Evolutionary conservation across 1,284 basidiomycete genomes (phyloP), one percentile per base, ranked within the genome.

Genomic region (Singerocomus rubriflavus): DNA sequence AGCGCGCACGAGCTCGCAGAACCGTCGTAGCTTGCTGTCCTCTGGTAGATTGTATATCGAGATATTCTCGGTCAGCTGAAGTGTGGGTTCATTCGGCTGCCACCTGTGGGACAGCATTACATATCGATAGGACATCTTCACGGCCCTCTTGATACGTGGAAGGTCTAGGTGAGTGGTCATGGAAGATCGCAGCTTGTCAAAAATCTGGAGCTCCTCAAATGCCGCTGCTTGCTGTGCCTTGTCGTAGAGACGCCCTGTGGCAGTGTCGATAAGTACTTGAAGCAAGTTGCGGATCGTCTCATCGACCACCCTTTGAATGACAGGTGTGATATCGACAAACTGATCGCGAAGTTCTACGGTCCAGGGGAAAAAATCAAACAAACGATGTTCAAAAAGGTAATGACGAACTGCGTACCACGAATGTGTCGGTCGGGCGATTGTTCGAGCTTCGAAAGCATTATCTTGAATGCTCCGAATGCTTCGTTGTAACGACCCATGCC

Each of bases 381-480:
- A n/a, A n/a, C n/a, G n/a, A n/a, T n/a, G n/a, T n/a, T n/a, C n/a
- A 21, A 21, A 21, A 4, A 2, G 21, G 21, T 21, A 32, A 3
- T 21, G 2, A 29, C 10, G 29, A 16, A 30, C 17, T 1, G 5
- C 29, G 8, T 0, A 51, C 50, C 29, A 6, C 48, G 13, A 26
- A 42, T 36, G 4, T 11, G 3, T 2, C 16, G 12, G 10, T 40
- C n/a, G 2, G 48, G 17, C 0, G 38, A 41, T 11, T 37, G 1
- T n/a, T 52, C 13, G 31, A 52, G 31, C 11, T 25, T 44, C 14
- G 29, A 26, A 5, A 54, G 32, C 45, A 54, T 44, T 0, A 8
- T 32, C 25, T 25, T 12, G 32, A 50, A 46, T n/a, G 42, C 41
- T 11, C 26, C 16, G n/a, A n/a, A n/a, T n/a, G n/a, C n/a, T n/a